A percentile compares a stretch with the other conserved stretches of the same genome.
These are phyloP conservation scores for Tanacetum coccineum DNA, from an alignment of 129 eudicot genomes.

Conservation along the genomic window DNA sequence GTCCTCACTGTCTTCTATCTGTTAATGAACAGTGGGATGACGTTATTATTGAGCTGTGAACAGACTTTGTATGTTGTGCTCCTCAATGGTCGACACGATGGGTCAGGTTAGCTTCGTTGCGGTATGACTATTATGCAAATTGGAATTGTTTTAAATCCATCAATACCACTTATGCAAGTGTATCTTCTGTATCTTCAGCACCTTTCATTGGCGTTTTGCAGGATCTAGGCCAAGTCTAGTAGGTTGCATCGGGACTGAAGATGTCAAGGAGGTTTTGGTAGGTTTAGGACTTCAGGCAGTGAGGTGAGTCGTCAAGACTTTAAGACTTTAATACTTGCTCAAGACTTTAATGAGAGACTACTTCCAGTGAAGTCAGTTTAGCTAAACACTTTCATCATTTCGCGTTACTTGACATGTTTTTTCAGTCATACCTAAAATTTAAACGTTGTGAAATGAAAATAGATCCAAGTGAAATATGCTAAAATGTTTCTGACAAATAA, in stretches of 20 bases:
- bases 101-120: conserved; percentile 81
- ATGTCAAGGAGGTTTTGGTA: conserved; percentile 53
- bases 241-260: conserved; percentile 50
- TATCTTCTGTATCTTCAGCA: conserved; percentile 13
- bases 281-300: conserved; percentile 70
- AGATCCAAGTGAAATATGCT: conserved; percentile 6
- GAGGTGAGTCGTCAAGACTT: conserved; percentile 35
- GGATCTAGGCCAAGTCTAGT: conserved; percentile 36
- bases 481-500: not conserved
- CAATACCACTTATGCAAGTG: conserved; percentile 8
- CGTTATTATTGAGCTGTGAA: conserved; percentile 52
- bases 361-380: not conserved
- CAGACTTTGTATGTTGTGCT: conserved; percentile 51
- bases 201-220: conserved; percentile 30
- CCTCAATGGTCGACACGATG: conserved; percentile 34
- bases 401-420: conserved; percentile 12
- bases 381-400: not conserved
- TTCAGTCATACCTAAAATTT: not conserved
- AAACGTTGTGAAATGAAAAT: conserved; percentile 2
- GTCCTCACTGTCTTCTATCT: not conserved
- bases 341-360: not conserved
- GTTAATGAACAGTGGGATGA: conserved; percentile 41
- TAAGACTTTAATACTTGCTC: not conserved
- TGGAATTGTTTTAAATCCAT: conserved; percentile 18
- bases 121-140: conserved; percentile 51